phyloP scores from a whole-genome alignment of 2,329 filamentous ascomycete species.

The Verticillium albo-atrum region DNA sequence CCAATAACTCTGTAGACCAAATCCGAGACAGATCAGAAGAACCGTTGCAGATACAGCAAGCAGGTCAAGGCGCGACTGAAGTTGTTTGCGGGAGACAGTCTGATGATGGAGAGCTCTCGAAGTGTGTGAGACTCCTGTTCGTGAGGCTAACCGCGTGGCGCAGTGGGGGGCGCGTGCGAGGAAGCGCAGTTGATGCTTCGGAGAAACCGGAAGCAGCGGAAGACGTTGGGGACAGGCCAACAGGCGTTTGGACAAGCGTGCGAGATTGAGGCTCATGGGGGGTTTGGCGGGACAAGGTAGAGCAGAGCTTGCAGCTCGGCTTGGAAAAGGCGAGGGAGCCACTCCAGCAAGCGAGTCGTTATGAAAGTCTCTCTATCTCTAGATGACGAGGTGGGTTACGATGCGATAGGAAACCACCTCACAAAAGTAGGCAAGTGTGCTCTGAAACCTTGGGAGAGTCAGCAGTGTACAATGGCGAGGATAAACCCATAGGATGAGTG shows the following conservation, averaged over 20 bases:
- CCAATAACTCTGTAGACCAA: constrained; percentile 4
- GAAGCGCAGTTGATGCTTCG: neutral
- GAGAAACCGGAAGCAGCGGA: neutral
- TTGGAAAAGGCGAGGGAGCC: neutral
- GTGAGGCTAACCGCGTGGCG: neutral
- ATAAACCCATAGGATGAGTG: neutral
- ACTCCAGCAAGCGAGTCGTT: neutral
- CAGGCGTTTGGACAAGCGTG: neutral
- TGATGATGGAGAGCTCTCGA: too few species aligned
- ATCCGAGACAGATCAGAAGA: constrained; percentile 8
- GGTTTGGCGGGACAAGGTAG: neutral
- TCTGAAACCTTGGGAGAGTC: neutral
- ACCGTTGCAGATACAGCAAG: constrained; percentile 6
- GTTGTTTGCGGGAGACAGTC: neutral
- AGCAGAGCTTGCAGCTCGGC: neutral
- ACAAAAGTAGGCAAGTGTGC: neutral
- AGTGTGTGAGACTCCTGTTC: neutral
- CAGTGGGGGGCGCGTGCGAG: neutral
- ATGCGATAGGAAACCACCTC: neutral
- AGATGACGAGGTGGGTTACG: neutral
- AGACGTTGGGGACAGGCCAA: neutral
- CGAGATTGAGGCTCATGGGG: neutral
- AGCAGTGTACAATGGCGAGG: neutral
- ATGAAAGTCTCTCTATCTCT: too few species aligned
- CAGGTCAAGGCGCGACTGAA: constrained; percentile 10